Conservation (phyloP, 176 grass and related monocot genomes). For the Paspalum vaginatum region DNA sequence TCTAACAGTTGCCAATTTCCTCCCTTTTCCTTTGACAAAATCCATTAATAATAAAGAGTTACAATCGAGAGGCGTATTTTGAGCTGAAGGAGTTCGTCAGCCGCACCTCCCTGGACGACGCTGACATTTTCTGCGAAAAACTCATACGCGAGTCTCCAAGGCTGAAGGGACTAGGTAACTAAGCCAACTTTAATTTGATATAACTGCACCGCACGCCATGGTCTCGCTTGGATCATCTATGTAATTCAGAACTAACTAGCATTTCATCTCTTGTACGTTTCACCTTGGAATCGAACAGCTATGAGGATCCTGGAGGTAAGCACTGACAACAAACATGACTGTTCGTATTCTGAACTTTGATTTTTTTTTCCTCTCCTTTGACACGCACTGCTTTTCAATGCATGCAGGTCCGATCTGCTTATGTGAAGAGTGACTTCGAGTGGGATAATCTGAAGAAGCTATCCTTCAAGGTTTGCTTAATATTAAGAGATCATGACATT, state of each 20-base stretch:
- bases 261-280: slow-evolving; percentile 15
- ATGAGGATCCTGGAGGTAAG: slow-evolving; percentile 87
- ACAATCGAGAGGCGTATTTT: slow-evolving; percentile 72
- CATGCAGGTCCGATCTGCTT: slow-evolving; percentile 82
- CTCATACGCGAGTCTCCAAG: slow-evolving; percentile 72
- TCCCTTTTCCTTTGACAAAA: neutral
- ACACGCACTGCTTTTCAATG: neutral
- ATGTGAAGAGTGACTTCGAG: slow-evolving; percentile 87
- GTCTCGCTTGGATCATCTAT: neutral
- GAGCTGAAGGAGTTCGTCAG: slow-evolving; percentile 82
- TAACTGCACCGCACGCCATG: neutral
- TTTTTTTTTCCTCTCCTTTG: neutral
- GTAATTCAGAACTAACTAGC: slow-evolving; percentile 45
- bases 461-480: slow-evolving; percentile 60
- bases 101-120: slow-evolving; percentile 67
- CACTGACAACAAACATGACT: neutral
- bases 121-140: slow-evolving; percentile 69
- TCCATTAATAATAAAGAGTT: slow-evolving; percentile 46
- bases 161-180: slow-evolving; percentile 76
- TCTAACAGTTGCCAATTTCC: slow-evolving; percentile 6
- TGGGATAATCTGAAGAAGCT: slow-evolving; percentile 92
- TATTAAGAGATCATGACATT: neutral
- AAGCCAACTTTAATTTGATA: neutral
- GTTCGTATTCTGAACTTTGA: neutral
- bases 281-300: slow-evolving; percentile 45